Percentiles rank a stretch among this genome's conserved stretches.
Conservation (phyloP, 2,329 filamentous ascomycete genomes). For the Epichloe amarillans region DNA sequence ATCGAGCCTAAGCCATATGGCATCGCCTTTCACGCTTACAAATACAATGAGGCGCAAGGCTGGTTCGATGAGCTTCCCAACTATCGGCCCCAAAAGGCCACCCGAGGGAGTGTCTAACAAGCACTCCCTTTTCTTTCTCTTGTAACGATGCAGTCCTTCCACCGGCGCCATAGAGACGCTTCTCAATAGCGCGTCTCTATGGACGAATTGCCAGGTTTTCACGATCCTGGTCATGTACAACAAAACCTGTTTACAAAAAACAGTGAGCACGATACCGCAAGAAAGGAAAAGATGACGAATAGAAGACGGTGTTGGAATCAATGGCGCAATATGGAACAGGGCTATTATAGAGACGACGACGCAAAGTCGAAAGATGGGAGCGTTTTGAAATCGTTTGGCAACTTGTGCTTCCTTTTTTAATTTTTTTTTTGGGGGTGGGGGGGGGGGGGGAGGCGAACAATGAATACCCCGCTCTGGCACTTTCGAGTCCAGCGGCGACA, state of each 20-base stretch:
- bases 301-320: not conserved
- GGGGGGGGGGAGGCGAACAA: not conserved
- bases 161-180: not conserved
- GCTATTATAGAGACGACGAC: not conserved
- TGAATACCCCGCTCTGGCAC: conserved; percentile 5
- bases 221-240: conserved; percentile 3
- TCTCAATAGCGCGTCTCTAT: not conserved
- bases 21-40: conserved; percentile 91
- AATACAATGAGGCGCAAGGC: conserved; percentile 63
- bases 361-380: not conserved
- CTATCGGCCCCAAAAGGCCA: conserved; percentile 55
- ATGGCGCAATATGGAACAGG: conserved; percentile 1
- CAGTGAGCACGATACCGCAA: not conserved
- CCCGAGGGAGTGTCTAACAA: conserved; percentile 13
- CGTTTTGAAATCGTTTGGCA: not conserved
- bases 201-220: not conserved
- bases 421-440: not conserved
- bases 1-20: conserved; percentile 97
- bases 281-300: not conserved
- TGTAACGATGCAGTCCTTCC: not conserved
- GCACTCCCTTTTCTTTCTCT: not conserved
- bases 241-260: not conserved
- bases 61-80: conserved; percentile 81
- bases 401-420: not conserved
- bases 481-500: conserved; percentile 1